Evolutionary conservation across 768 basidiomycete species (phyloP), one percentile per base, ranked within the genome.

Genomic region (Pleurotus giganteus): DNA sequence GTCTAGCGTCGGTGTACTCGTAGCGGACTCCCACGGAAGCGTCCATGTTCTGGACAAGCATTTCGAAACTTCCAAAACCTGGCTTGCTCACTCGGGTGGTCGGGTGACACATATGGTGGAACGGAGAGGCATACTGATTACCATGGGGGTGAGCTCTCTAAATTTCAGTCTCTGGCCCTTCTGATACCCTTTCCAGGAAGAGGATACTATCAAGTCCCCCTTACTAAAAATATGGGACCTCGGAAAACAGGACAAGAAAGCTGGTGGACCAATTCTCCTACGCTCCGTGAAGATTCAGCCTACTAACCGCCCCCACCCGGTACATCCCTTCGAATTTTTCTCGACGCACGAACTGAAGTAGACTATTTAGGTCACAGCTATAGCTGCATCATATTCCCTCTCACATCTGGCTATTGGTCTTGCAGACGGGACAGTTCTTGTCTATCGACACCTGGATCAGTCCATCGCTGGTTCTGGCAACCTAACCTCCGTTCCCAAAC

Each of bases 161-260:
- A 45, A 41, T 21, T 37, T 58, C 56, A 28, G 47, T 4, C n/a
- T 47, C 19, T 21, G 19, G 15, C 19, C 26, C 41, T 47, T 52
- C 39, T 42, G 15, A 56, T 21, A 36, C 41, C 8, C 47, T 55
- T 59, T 49, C 56, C 64, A 93, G 91, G 92, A 94, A 71, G 91
- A 95, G 66, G 83, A 85, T 51, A 62, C 76, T 3, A 73, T 84
- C 11, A 76, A 83, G 11, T 79, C 84, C 26, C 88, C 89, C 0
- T 64, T 91, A 15, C 71, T 94, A 44, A 95, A 94, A 67, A 83
- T 97, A 45, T 98, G 95, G 95, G 90, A 95, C 69, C 69, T 98
- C 26, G 78, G 82, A 39, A 84, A 80, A 56, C 76, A 70, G 27
- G 86, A 91, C 69, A 86, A 82, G 73, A 84, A 81, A 65, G 80